Conservation (phyloP, 352 stramenopile species). For the Phytopythium kandeliae region DNA sequence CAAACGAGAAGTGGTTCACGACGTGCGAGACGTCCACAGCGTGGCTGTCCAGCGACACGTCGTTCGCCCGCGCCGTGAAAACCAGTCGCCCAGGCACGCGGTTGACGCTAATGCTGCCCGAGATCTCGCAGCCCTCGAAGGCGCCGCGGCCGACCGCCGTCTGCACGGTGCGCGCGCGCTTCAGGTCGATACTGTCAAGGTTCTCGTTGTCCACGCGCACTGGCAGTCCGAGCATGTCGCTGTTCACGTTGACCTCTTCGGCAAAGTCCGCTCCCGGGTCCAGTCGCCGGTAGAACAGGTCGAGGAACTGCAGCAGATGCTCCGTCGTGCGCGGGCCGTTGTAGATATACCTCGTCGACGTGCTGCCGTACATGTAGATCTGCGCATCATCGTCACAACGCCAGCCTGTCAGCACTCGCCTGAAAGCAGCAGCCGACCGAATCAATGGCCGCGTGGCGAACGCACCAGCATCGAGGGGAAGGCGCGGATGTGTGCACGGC, state of each 20-base stretch:
- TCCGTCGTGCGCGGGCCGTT: slow-evolving; percentile 69
- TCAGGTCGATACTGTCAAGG: slow-evolving; percentile 37
- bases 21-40: slow-evolving; percentile 59
- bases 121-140: slow-evolving; percentile 74
- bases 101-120: slow-evolving; percentile 71
- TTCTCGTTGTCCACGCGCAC: slow-evolving; percentile 59
- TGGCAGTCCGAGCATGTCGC: slow-evolving; percentile 35
- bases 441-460: background rate
- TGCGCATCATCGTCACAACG: slow-evolving; percentile 5
- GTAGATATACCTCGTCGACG: slow-evolving; percentile 76
- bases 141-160: slow-evolving; percentile 21
- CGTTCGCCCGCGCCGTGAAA: slow-evolving; percentile 57
- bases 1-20: slow-evolving; percentile 85
- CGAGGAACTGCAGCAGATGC: slow-evolving; percentile 76
- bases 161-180: slow-evolving; percentile 32
- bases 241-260: slow-evolving; percentile 65
- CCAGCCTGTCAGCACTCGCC: no score
- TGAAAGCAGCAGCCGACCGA: no score
- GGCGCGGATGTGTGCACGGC: slow-evolving; percentile 60
- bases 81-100: slow-evolving; percentile 67
- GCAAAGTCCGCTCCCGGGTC: slow-evolving; percentile 77
- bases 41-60: slow-evolving; percentile 61
- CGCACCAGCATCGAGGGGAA: slow-evolving; percentile 78
- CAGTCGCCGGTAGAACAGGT: slow-evolving; percentile 75
- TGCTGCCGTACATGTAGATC: slow-evolving; percentile 84